These are phyloP conservation scores for Racocetra persica DNA, from an alignment of 371 early-diverging fungal genomes.

Conservation along the genomic window DNA sequence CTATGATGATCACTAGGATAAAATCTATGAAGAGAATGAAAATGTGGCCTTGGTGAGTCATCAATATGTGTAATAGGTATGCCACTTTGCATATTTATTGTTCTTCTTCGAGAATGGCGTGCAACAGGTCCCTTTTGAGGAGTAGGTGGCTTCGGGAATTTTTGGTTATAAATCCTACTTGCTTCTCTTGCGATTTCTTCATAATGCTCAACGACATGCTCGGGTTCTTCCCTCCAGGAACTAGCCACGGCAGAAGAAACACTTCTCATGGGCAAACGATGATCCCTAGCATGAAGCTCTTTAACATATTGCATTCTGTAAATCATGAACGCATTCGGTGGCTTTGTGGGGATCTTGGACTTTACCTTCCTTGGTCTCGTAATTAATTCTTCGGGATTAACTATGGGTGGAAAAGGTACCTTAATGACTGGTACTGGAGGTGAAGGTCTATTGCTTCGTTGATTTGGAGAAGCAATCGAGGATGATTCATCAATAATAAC, in stretches of 20 bases:
- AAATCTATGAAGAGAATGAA: not conserved
- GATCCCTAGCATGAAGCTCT: constrained; percentile 39
- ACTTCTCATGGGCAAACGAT: constrained; percentile 40
- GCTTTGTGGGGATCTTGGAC: constrained; percentile 30
- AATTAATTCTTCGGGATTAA: constrained; percentile 41
- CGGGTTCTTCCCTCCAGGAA: constrained; percentile 40
- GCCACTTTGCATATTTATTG: not conserved
- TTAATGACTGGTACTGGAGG: constrained; percentile 23
- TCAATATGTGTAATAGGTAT: not conserved
- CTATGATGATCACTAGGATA: not conserved
- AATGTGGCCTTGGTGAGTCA: not conserved
- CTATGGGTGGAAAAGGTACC: constrained; percentile 40
- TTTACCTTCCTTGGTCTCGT: constrained; percentile 40
- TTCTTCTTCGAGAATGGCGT: not conserved
- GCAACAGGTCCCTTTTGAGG: not conserved
- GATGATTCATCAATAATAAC: constrained; percentile 35
- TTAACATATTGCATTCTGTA: constrained; percentile 42
- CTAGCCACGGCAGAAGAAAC: constrained; percentile 28
- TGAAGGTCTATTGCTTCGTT: not conserved
- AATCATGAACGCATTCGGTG: constrained; percentile 43
- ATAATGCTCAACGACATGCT: constrained; percentile 32
- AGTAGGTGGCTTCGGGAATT: constrained; percentile 32
- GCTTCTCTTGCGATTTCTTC: constrained; percentile 39
- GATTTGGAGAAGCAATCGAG: constrained; percentile 12
- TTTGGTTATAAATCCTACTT: constrained; percentile 38